These are phyloP conservation scores for Aspergillus taichungensis DNA, from an alignment of 495 filamentous ascomycete genomes.

Conservation along the genomic window DNA sequence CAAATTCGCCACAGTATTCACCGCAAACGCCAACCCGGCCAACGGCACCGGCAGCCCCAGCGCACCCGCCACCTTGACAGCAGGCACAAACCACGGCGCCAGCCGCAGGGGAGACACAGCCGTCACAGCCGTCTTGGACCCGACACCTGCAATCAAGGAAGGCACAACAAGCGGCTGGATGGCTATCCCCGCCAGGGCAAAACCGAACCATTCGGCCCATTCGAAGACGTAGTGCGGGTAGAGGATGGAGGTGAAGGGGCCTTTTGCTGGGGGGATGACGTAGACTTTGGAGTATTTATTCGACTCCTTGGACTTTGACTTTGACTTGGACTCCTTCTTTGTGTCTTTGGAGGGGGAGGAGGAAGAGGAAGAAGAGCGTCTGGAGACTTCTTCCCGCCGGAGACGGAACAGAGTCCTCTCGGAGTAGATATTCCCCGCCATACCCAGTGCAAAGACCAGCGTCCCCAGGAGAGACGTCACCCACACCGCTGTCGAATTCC, in stretches of 20 bases:
- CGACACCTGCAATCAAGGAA: neutral
- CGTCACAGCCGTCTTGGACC: neutral
- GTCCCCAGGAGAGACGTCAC: constrained; percentile 36
- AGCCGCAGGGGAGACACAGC: constrained; percentile 17
- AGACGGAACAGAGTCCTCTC: constrained; percentile 52
- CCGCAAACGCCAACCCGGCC: constrained; percentile 69
- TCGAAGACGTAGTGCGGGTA: constrained; percentile 92
- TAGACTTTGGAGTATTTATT: constrained; percentile 69
- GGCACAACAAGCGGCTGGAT: constrained; percentile 9
- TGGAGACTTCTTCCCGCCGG: constrained; percentile 43
- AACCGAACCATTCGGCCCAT: constrained; percentile 94
- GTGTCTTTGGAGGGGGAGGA: neutral
- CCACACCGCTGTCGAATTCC: too few species aligned
- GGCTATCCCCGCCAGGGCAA: constrained; percentile 53
- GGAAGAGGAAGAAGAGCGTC: constrained; percentile 2
- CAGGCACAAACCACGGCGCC: constrained; percentile 46
- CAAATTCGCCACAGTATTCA: constrained; percentile 88
- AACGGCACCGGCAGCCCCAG: constrained; percentile 28
- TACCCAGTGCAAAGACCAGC: constrained; percentile 55
- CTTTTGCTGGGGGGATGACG: constrained; percentile 74
- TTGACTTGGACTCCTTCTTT: too few species aligned
- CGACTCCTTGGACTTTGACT: too few species aligned
- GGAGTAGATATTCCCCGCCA: constrained; percentile 72
- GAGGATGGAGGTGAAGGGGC: constrained; percentile 72
- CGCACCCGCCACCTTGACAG: constrained; percentile 35